Conservation (phyloP, 2,329 filamentous ascomycete genomes). For the Alternaria rosae region DNA sequence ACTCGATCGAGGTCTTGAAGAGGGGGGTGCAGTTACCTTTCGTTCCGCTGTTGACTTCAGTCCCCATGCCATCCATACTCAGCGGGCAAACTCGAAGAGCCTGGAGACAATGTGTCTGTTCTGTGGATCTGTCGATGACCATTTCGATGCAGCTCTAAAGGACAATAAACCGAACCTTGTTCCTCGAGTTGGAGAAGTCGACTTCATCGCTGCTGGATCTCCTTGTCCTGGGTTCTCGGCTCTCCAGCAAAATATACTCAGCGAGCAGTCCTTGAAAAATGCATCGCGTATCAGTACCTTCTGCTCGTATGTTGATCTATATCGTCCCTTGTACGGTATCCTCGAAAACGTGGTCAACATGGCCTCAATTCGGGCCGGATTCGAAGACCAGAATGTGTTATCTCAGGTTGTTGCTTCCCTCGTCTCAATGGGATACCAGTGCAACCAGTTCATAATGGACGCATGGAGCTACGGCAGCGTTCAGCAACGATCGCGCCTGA, state of each 20-base stretch:
- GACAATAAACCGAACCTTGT: conserved; percentile 55
- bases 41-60: conserved; percentile 73
- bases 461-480: conserved; percentile 72
- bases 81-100: conserved; percentile 69
- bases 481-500: conserved; percentile 72
- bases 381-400: conserved; percentile 69
- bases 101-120: conserved; percentile 61
- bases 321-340: conserved; percentile 75
- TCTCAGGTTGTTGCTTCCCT: conserved; percentile 76
- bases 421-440: conserved; percentile 80
- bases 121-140: conserved; percentile 75
- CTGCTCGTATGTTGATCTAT: conserved; percentile 75
- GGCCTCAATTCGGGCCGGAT: conserved; percentile 57
- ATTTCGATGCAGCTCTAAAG: conserved; percentile 64
- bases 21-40: conserved; percentile 70
- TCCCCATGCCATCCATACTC: conserved; percentile 71
- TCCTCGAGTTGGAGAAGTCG: conserved; percentile 68
- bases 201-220: conserved; percentile 75
- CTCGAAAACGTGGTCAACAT: conserved; percentile 80
- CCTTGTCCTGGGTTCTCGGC: conserved; percentile 80
- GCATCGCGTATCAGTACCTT: conserved; percentile 81
- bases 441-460: conserved; percentile 71
- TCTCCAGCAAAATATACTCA: conserved; percentile 66
- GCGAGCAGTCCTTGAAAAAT: conserved; percentile 67
- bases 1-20: conserved; percentile 78